Evolutionary conservation across 2,329 filamentous ascomycete genomes (phyloP).

Genomic region (Colletotrichum cordylinicola): DNA sequence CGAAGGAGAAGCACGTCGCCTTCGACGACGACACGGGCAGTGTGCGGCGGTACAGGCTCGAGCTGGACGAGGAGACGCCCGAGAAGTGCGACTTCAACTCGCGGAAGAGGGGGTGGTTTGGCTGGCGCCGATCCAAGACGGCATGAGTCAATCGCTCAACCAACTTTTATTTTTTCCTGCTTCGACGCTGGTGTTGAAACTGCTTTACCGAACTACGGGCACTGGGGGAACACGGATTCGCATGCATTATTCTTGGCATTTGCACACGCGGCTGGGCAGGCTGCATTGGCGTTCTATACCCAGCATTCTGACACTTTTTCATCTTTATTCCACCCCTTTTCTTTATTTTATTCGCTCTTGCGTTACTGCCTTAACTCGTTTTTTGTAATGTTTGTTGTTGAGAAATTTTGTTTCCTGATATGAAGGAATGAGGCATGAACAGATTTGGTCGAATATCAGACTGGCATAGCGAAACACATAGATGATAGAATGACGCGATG

Average conservation of each 20-base stretch:
- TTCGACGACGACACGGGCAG: constrained; percentile 70
- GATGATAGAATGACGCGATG: constrained; percentile 13
- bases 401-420: neutral
- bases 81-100: constrained; percentile 1
- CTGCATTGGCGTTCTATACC: constrained; percentile 22
- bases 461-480: constrained; percentile 10
- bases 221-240: neutral
- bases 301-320: constrained; percentile 10
- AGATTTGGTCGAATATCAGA: constrained; percentile 7
- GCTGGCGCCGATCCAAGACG: constrained; percentile 12
- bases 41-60: constrained; percentile 66
- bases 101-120: constrained; percentile 4
- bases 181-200: constrained; percentile 3
- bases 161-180: neutral
- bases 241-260: neutral
- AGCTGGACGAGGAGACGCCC: constrained; percentile 39
- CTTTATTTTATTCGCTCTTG: neutral
- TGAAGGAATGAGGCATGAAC: neutral
- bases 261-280: constrained; percentile 16
- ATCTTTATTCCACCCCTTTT: neutral
- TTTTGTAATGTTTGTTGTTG: constrained; percentile 8
- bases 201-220: neutral
- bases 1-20: constrained; percentile 52
- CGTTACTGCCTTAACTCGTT: neutral
- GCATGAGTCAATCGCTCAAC: neutral